Evolutionary conservation across 2,329 filamentous ascomycete genomes (phyloP).

Genomic region (Sporothrix brunneoviolacea): DNA sequence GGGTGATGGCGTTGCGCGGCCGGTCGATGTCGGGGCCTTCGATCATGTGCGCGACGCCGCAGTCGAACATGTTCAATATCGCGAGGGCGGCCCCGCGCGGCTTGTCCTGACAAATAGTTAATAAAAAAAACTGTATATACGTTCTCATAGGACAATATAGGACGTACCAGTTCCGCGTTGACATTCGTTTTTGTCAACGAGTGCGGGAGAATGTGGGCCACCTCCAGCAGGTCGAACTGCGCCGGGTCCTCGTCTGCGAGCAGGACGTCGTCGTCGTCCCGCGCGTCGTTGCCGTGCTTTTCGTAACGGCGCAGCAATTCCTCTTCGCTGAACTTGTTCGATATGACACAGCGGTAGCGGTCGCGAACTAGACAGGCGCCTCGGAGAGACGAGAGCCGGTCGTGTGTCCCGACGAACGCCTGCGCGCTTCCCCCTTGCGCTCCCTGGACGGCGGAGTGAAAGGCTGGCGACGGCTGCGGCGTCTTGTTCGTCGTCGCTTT

Average conservation of each 20-base stretch:
- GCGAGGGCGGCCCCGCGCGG: constrained; percentile 28
- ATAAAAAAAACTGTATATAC: background rate
- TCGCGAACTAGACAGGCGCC: constrained; percentile 24
- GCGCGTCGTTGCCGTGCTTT: constrained; percentile 10
- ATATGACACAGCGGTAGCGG: constrained; percentile 25
- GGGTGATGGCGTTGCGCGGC: constrained; percentile 33
- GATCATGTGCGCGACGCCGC: constrained; percentile 29
- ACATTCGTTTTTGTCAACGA: background rate
- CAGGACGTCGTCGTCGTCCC: constrained; percentile 22
- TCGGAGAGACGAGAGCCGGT: constrained; percentile 22
- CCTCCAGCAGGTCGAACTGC: constrained; percentile 15
- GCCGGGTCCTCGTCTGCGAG: constrained; percentile 9
- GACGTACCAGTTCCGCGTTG: background rate
- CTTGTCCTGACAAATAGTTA: constrained; percentile 9
- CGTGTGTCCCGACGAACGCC: constrained; percentile 20
- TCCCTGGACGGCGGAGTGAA: constrained; percentile 20
- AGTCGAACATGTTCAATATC: constrained; percentile 39
- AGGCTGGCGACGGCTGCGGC: constrained; percentile 22
- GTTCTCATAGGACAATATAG: too few relatives aligned
- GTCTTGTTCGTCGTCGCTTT: constrained; percentile 22
- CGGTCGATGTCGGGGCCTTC: constrained; percentile 34
- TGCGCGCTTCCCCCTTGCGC: constrained; percentile 17
- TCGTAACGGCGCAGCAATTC: constrained; percentile 16
- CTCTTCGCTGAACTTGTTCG: constrained; percentile 18
- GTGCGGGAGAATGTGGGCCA: constrained; percentile 18